Evolutionary conservation across 225 moss, liverwort and hornwort species (phyloP).

Genomic region (Climacium dendroides): DNA sequence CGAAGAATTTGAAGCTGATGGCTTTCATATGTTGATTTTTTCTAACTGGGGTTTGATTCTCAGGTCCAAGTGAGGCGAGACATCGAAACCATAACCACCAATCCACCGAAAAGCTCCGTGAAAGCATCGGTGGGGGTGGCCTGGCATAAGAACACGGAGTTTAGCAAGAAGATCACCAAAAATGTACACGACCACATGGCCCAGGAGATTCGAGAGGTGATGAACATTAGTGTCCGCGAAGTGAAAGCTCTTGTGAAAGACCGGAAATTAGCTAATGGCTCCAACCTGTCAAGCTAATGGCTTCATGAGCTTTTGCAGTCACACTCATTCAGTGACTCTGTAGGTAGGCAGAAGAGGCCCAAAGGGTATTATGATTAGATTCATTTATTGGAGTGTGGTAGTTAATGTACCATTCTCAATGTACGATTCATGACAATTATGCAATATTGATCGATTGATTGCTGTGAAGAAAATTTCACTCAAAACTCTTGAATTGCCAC

Average conservation of each 20-base stretch:
- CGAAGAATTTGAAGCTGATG: background rate
- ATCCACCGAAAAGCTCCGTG: slow-evolving; percentile 31
- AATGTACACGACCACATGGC: slow-evolving; percentile 57
- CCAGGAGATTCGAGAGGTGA: slow-evolving; percentile 35
- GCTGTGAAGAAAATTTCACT: background rate
- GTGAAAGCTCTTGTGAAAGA: slow-evolving; percentile 26
- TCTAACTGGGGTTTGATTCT: background rate
- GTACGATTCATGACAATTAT: background rate
- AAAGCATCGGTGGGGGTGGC: slow-evolving; percentile 69
- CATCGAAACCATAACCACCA: slow-evolving; percentile 24
- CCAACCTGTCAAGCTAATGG: no score
- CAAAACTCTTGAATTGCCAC: background rate
- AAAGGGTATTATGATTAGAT: background rate
- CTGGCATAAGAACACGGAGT: slow-evolving; percentile 79
- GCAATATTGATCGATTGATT: background rate
- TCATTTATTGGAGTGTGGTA: background rate
- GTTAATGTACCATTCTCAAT: background rate
- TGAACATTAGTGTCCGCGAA: slow-evolving; percentile 29
- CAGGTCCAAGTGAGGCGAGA: slow-evolving; percentile 78
- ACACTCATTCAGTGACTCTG: background rate
- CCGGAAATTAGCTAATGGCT: background rate
- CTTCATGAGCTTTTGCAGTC: background rate
- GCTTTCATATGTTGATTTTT: background rate
- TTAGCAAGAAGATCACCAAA: slow-evolving; percentile 65
- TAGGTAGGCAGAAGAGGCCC: background rate